Conservation (phyloP, 169 alveolate species). For the Cryptosporidium ubiquitum region DNA sequence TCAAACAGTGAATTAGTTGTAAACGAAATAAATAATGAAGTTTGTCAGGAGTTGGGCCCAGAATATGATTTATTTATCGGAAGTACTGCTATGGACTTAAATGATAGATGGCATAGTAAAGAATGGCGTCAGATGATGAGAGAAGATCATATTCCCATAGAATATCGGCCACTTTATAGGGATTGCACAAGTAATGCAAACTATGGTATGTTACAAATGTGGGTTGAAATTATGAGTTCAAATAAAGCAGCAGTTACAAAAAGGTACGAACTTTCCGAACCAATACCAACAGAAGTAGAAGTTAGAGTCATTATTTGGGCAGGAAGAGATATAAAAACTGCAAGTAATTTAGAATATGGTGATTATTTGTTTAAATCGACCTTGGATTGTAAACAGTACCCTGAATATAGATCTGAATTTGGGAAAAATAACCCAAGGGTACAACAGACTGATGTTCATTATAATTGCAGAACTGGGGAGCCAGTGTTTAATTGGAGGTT, state of each 20-base stretch:
- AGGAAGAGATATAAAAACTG: constrained; percentile 73
- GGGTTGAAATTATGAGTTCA: constrained; percentile 85
- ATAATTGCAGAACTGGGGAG: constrained; percentile 87
- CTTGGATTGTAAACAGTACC: constrained; percentile 87
- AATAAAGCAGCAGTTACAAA: constrained; percentile 83
- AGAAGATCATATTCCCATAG: constrained; percentile 87
- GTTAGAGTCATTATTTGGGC: constrained; percentile 83
- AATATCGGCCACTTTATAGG: constrained; percentile 83
- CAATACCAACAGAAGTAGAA: constrained; percentile 85
- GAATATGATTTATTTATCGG: constrained; percentile 86
- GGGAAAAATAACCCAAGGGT: constrained; percentile 76
- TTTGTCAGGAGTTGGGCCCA: constrained; percentile 76
- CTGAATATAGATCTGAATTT: constrained; percentile 76
- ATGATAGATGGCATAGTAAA: constrained; percentile 89
- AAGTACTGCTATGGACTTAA: constrained; percentile 88
- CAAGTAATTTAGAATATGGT: constrained; percentile 71
- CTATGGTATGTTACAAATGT: constrained; percentile 83
- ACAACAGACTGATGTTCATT: constrained; percentile 92
- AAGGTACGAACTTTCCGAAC: constrained; percentile 81
- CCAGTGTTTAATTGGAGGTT: constrained; percentile 92
- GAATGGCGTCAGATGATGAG: constrained; percentile 90
- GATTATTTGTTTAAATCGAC: constrained; percentile 75
- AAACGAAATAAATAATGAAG: constrained; percentile 74
- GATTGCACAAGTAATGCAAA: constrained; percentile 60
- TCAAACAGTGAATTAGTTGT: constrained; percentile 5